Conservation (phyloP, 2,329 filamentous ascomycete genomes). For the Aspergillus awamori region DNA sequence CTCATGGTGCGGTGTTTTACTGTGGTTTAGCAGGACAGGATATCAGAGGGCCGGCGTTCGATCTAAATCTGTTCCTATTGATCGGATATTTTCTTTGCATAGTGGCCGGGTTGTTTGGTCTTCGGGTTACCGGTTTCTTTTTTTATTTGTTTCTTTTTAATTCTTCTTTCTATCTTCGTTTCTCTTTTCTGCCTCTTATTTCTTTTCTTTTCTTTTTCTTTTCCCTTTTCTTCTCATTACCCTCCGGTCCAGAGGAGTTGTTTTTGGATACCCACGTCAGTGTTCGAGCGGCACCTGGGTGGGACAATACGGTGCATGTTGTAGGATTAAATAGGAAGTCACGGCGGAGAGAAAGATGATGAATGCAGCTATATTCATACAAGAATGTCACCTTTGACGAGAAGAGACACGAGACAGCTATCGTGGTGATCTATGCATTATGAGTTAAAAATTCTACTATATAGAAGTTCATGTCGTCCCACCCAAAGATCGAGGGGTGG, state of each 20-base stretch:
- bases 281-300: slow-evolving; percentile 28
- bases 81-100: slow-evolving; percentile 26
- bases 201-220: slow-evolving; percentile 5
- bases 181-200: slow-evolving; percentile 11
- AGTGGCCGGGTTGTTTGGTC: slow-evolving; percentile 25
- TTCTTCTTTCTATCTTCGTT: neutral
- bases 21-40: slow-evolving; percentile 36
- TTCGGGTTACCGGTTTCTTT: slow-evolving; percentile 20
- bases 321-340: slow-evolving; percentile 38
- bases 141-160: slow-evolving; percentile 11
- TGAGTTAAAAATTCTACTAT: slow-evolving; percentile 70
- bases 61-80: slow-evolving; percentile 23
- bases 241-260: slow-evolving; percentile 4
- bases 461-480: slow-evolving; percentile 66
- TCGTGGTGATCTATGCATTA: slow-evolving; percentile 34
- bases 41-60: slow-evolving; percentile 37
- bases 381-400: slow-evolving; percentile 22
- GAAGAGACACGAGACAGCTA: neutral
- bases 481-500: slow-evolving; percentile 67
- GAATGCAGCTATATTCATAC: slow-evolving; percentile 28
- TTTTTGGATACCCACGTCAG: slow-evolving; percentile 36
- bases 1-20: slow-evolving; percentile 42
- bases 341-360: slow-evolving; percentile 28
- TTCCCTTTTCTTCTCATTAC: slow-evolving; percentile 12
- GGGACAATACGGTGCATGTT: slow-evolving; percentile 29